A percentile compares a stretch with the other conserved stretches of the same genome.
Evolutionary conservation across 345 rosid genomes (phyloP).

Genomic region (Acer negundo): DNA sequence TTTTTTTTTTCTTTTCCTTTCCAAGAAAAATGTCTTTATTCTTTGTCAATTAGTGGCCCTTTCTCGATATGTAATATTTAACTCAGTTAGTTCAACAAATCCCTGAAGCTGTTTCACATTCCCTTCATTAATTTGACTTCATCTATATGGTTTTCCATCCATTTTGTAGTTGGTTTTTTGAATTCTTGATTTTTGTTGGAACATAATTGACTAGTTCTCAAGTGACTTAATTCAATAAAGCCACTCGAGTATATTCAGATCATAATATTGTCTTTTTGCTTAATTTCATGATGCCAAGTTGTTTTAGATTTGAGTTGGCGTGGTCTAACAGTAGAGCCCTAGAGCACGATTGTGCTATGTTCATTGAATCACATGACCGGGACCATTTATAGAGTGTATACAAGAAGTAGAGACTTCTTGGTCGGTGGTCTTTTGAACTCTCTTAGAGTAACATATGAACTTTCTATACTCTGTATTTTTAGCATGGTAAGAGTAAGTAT

Average conservation of each 20-base stretch:
- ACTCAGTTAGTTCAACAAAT: not conserved
- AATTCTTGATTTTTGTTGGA: not conserved
- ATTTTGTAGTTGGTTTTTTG: not conserved
- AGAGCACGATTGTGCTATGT: conserved; percentile 5
- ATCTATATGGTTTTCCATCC: not conserved
- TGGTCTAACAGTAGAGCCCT: conserved; percentile 17
- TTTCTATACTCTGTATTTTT: not conserved
- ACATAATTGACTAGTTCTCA: not conserved
- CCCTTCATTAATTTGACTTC: not conserved
- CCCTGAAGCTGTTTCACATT: not conserved
- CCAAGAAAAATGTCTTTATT: not conserved
- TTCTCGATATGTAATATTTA: not conserved
- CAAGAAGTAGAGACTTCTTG: conserved; percentile 20
- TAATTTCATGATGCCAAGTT: conserved; percentile 17
- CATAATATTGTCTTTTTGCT: not conserved
- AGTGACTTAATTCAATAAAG: not conserved
- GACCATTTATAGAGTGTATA: conserved; percentile 25
- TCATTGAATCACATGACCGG: conserved; percentile 18
- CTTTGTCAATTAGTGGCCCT: conserved; percentile 2
- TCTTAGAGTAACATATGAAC: not conserved
- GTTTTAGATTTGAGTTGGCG: conserved; percentile 16
- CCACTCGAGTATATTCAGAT: not conserved
- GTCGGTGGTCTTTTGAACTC: conserved; percentile 17
- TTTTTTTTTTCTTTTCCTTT: conserved; percentile 1
- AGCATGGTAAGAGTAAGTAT: not conserved